Evolutionary conservation across 768 basidiomycete species (phyloP), one percentile per base, ranked within the genome.

Genomic region (Coprinopsis sp.): DNA sequence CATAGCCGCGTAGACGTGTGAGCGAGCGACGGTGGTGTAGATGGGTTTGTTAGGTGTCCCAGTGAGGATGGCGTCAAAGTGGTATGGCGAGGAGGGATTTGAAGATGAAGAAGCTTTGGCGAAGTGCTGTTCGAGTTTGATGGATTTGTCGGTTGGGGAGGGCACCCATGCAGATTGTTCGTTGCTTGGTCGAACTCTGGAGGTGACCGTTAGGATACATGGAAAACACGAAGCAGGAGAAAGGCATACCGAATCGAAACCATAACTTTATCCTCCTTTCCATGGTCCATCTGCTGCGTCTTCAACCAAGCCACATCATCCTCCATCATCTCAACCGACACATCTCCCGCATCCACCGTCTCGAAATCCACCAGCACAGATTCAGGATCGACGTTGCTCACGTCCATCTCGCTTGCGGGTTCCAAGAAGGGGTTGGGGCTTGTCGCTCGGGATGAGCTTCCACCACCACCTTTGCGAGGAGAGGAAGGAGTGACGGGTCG

Each of bases 1-100:
- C 92, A 98, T 96, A 8, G 94, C 91, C 3, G 93, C 90, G 47
- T 78, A 80, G 1, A 91, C 88, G 57, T 91, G 90, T 3, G 81
- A 83, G 11, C 79, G 77, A 2, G 85, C 90, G 13, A 86, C 81
- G 3, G 82, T 77, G 33, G 75, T 79, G 60, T 91, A 92, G 6
- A 91, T 71, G 0, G 83, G 79, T 56, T 87, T 88, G 65, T 89
- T 91, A 27, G 83, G 79, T 1, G 84, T 82, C 0, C 85, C 85
- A 4, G 82, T 88, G 41, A 90, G 78, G 48, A 91, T 74, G 29
- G 84, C 78, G 54, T 90, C 87, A 53, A 87, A 88, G 31, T 72
- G 74, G 65, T 85, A 90, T 10, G 70, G 41, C 0, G 63, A 64
- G 0, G 60, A 53, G 2, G 63, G 51, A 18, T 69, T 48, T 24